Evolutionary conservation across 2,329 filamentous ascomycete species (phyloP).

Genomic region (Ploettnerulaceae sp.): DNA sequence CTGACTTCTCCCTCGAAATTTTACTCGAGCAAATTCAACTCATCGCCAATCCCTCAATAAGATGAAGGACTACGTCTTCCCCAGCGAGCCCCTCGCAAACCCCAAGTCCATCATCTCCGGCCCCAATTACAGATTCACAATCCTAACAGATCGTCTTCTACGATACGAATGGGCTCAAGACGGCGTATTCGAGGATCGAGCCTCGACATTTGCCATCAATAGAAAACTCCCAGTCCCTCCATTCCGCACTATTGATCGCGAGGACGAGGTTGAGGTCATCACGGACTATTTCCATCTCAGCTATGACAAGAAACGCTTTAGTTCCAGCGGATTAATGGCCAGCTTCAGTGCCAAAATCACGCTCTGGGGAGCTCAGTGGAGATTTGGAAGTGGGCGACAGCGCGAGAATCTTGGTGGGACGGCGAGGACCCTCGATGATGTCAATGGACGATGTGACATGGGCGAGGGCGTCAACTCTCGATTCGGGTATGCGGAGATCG

Average conservation of each 20-base stretch:
- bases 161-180: conserved; percentile 60
- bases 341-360: conserved; percentile 25
- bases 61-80: conserved; percentile 27
- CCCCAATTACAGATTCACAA: conserved; percentile 52
- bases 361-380: conserved; percentile 43
- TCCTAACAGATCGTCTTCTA: conserved; percentile 51
- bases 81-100: conserved; percentile 41
- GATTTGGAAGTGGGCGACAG: conserved; percentile 42
- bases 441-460: conserved; percentile 46
- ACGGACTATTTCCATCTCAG: conserved; percentile 50
- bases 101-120: conserved; percentile 41
- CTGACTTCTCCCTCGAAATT: too few species aligned
- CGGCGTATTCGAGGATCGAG: conserved; percentile 55
- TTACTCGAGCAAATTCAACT: too few species aligned
- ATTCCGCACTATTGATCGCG: conserved; percentile 44
- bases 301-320: conserved; percentile 55
- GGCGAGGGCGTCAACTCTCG: conserved; percentile 47
- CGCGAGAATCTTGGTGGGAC: conserved; percentile 42
- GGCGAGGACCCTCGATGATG: conserved; percentile 49
- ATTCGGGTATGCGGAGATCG: conserved; percentile 47
- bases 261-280: conserved; percentile 48
- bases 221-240: conserved; percentile 44
- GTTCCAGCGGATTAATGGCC: conserved; percentile 42
- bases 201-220: conserved; percentile 57
- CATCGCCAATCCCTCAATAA: conserved; percentile 4